phyloP scores from a whole-genome alignment of 129 eudicot species.

The Kitagawia praeruptora region DNA sequence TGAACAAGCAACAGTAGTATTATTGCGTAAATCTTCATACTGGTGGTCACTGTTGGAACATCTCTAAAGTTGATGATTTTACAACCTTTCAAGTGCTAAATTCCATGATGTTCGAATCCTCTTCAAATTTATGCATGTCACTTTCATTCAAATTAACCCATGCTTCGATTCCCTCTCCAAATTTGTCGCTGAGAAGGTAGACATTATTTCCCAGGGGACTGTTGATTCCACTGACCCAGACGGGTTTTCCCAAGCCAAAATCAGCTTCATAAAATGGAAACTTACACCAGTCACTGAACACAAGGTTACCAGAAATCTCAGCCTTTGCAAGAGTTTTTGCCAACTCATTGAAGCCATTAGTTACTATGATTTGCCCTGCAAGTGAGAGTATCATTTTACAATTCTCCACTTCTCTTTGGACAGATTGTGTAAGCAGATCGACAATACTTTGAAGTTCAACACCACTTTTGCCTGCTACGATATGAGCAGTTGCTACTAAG shows the following conservation, averaged over 20 bases:
- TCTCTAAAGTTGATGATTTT: too few species aligned
- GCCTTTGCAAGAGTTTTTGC: background rate
- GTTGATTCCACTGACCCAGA: background rate
- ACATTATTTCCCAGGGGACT: background rate
- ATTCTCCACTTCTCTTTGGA: background rate
- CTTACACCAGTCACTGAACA: background rate
- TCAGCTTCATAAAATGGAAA: background rate
- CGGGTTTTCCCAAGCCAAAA: constrained; percentile 4
- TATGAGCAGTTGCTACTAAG: background rate
- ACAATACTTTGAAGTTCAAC: background rate
- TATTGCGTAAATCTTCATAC: background rate
- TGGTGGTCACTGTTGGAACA: background rate
- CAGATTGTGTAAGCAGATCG: background rate
- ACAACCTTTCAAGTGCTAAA: background rate
- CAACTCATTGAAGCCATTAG: background rate
- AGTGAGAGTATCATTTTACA: background rate
- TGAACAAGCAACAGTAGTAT: background rate
- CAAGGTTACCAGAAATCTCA: background rate
- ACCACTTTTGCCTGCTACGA: background rate
- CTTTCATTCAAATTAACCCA: background rate
- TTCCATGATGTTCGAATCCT: background rate
- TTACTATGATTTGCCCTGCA: background rate
- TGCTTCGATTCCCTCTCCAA: constrained; percentile 2
- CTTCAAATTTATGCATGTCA: background rate
- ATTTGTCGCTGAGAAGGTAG: background rate